phyloP scores from a whole-genome alignment of 345 rosid species.

The Triadica sebifera region DNA sequence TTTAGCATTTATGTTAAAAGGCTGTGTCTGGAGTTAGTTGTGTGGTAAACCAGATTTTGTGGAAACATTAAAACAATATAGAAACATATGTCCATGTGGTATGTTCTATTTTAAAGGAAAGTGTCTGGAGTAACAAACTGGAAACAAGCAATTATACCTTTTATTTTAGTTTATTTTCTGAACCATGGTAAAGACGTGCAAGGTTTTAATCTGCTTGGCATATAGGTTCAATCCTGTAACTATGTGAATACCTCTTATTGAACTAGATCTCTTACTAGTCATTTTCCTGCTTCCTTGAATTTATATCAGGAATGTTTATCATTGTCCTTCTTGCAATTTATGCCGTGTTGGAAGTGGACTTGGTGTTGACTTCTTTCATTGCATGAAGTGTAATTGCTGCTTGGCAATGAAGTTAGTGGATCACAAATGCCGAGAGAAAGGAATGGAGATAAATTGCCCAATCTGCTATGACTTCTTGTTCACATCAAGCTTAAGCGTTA shows the following conservation, averaged over 20 bases:
- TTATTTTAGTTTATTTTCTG: background rate
- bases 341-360: slow-evolving; percentile 64
- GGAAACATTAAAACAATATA: background rate
- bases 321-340: slow-evolving; percentile 62
- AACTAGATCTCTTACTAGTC: background rate
- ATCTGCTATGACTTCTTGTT: slow-evolving; percentile 58
- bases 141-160: background rate
- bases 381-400: slow-evolving; percentile 68
- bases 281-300: slow-evolving; percentile 3
- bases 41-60: background rate
- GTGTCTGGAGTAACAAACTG: background rate
- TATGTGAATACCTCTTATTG: background rate
- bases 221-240: background rate
- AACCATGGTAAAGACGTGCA: background rate
- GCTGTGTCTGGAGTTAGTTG: slow-evolving; percentile 12
- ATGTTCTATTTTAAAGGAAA: background rate
- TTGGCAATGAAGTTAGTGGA: slow-evolving; percentile 52
- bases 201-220: slow-evolving; percentile 8
- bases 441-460: slow-evolving; percentile 61
- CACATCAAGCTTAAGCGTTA: slow-evolving; percentile 52
- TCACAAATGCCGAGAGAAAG: slow-evolving; percentile 61
- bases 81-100: background rate
- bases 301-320: slow-evolving; percentile 50
- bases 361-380: slow-evolving; percentile 61
- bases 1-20: background rate